phyloP scores from a whole-genome alignment of 1,139 yeast species.

The Schizosaccharomyces versatilis region DNA sequence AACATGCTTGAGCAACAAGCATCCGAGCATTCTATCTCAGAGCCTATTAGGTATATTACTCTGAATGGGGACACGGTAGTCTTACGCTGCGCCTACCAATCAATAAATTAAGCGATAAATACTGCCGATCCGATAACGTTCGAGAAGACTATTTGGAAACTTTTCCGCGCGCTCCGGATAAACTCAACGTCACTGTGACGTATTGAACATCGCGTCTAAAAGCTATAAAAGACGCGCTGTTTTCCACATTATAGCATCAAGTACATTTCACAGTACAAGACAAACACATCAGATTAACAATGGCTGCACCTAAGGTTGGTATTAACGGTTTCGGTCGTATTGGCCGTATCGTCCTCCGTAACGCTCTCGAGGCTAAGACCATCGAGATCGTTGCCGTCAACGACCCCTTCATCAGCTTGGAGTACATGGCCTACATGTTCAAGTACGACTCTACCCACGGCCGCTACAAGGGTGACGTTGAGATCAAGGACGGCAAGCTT shows the following conservation, averaged over 20 bases:
- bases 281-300: neutral
- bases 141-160: too few relatives aligned
- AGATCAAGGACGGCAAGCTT: constrained; percentile 32
- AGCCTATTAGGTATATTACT: too few relatives aligned
- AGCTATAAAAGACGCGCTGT: too few relatives aligned
- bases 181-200: too few relatives aligned
- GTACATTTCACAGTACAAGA: neutral
- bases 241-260: neutral
- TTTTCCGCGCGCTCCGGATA: too few relatives aligned
- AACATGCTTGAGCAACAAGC: too few relatives aligned
- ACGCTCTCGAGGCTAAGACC: constrained; percentile 46
- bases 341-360: constrained; percentile 60
- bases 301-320: constrained; percentile 28
- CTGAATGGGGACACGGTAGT: too few relatives aligned
- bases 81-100: too few relatives aligned
- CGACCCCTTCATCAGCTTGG: constrained; percentile 66
- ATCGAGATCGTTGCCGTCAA: constrained; percentile 60
- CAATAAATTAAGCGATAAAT: too few relatives aligned
- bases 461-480: constrained; percentile 44
- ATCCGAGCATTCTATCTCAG: too few relatives aligned
- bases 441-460: constrained; percentile 80
- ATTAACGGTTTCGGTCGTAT: constrained; percentile 67
- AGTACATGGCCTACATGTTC: constrained; percentile 73
- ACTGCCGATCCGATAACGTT: too few relatives aligned
- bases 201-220: too few relatives aligned